Evolutionary conservation across 2,329 filamentous ascomycete species (phyloP), one percentile per base, ranked within the genome.

Genomic region (Helicocarpus griseus): DNA sequence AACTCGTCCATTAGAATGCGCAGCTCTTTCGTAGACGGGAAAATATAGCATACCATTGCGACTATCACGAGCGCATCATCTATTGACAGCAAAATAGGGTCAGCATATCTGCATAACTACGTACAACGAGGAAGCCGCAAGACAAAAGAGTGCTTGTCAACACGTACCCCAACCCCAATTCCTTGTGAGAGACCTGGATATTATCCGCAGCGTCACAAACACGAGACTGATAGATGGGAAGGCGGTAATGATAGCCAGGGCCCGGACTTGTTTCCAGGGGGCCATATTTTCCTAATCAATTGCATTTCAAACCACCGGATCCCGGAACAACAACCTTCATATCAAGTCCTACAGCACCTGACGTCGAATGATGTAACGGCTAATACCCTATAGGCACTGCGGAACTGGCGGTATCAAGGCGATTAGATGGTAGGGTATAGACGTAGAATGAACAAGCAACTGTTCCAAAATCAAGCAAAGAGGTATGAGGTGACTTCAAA

Each of bases 11-110:
- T 35, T 9, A 35, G 21, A 40, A 14, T 6, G 11, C 8, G 13
- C 26, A 31, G 19, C 6, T 4, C 5, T 14, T 26, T 21, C 8
- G n/a, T 31, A 26, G 31, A 19, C 14, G 21, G 22, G 19, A 29
- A 8, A 1, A 7, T 22, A 2, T 31, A 11, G 8, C 41, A 31
- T 51, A 55, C 53, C 17, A 49, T 29, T 14, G 53, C 39, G 40
- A 53, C 22, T 28, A 51, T 29, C 47, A 53, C 48, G 11, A 55
- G 28, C 6, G 47, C 19, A 28, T 55, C 53, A 51, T 55, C 51
- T 55, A 44, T 31, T 21, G 26, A 8, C 21, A 43, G 1, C 22
- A 21, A 28, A 45, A 48, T 35, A 48, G 48, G 19, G 33, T 22
- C 22, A 38, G 36, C 17, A 45, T 46, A 29, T 5, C 7, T 11